These are phyloP conservation scores for Phytophthora vignae DNA, from an alignment of 352 stramenopile species.

Conservation along the genomic window DNA sequence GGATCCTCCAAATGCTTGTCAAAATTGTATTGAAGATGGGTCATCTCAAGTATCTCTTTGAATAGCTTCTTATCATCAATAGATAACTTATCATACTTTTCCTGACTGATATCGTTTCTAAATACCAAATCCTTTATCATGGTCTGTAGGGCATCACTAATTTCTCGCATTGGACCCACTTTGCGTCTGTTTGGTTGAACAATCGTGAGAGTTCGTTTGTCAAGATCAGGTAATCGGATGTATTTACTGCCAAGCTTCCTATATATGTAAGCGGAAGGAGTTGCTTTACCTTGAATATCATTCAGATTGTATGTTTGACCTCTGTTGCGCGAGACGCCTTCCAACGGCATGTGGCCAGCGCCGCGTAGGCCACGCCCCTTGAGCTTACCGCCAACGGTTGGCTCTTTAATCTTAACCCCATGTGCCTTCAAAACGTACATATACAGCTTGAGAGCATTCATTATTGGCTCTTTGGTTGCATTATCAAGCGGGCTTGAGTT, in stretches of 20 bases:
- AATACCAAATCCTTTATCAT: constrained; percentile 14
- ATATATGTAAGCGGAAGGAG: constrained; percentile 15
- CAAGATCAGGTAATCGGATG: constrained; percentile 12
- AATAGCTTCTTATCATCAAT: too few relatives aligned
- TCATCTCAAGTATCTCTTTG: too few relatives aligned
- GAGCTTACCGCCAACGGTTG: neutral
- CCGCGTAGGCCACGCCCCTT: neutral
- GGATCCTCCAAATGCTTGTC: too few relatives aligned
- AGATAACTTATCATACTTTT: too few relatives aligned
- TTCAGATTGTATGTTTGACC: constrained; percentile 24
- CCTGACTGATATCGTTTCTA: constrained; percentile 6
- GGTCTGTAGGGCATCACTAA: constrained; percentile 5
- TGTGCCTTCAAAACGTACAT: neutral
- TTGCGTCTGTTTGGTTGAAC: constrained; percentile 17
- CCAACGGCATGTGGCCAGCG: neutral
- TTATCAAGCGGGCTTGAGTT: too few relatives aligned
- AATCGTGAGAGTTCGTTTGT: constrained; percentile 9
- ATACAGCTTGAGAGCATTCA: neutral
- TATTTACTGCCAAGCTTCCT: constrained; percentile 7
- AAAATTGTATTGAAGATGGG: too few relatives aligned
- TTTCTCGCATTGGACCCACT: constrained; percentile 11
- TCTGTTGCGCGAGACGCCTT: constrained; percentile 3
- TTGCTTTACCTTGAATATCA: constrained; percentile 19
- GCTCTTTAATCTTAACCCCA: neutral
- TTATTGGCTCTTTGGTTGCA: neutral